Evolutionary conservation across 2,329 filamentous ascomycete genomes (phyloP).

Genomic region (Bimuria novae-zelandiae): DNA sequence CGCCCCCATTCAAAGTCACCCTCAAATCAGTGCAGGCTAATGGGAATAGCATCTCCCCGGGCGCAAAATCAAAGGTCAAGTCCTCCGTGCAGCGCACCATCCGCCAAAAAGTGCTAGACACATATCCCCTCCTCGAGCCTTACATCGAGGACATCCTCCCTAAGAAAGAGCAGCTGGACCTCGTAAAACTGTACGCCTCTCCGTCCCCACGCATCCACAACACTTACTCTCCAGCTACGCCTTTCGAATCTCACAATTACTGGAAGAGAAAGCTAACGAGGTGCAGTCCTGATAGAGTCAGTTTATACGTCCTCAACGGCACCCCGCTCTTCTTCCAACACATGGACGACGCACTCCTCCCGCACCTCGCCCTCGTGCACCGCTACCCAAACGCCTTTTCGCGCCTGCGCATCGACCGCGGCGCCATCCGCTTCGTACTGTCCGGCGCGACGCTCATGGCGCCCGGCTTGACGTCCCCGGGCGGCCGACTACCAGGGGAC

Average conservation of each 20-base stretch:
- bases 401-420: constrained; percentile 86
- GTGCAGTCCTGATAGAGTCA: constrained; percentile 76
- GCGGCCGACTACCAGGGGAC: constrained; percentile 74
- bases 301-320: constrained; percentile 80
- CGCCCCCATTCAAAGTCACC: not conserved
- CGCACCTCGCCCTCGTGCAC: constrained; percentile 88
- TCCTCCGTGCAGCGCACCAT: constrained; percentile 90
- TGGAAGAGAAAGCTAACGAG: constrained; percentile 9
- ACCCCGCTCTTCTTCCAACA: constrained; percentile 92
- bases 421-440: constrained; percentile 95
- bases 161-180: constrained; percentile 88
- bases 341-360: constrained; percentile 75
- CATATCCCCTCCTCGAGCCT: constrained; percentile 83
- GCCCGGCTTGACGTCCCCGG: constrained; percentile 82
- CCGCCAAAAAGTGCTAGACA: constrained; percentile 78
- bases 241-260: not conserved
- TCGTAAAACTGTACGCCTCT: constrained; percentile 75
- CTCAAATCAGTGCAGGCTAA: not conserved
- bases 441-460: constrained; percentile 95
- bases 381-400: constrained; percentile 84
- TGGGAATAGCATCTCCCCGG: constrained; percentile 66
- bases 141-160: constrained; percentile 94
- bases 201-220: not conserved
- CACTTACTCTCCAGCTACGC: not conserved
- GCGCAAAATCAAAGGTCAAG: constrained; percentile 94